Base-by-base conservation (phyloP, 148 eudicot species). In the Rhododendron henanense region DNA sequence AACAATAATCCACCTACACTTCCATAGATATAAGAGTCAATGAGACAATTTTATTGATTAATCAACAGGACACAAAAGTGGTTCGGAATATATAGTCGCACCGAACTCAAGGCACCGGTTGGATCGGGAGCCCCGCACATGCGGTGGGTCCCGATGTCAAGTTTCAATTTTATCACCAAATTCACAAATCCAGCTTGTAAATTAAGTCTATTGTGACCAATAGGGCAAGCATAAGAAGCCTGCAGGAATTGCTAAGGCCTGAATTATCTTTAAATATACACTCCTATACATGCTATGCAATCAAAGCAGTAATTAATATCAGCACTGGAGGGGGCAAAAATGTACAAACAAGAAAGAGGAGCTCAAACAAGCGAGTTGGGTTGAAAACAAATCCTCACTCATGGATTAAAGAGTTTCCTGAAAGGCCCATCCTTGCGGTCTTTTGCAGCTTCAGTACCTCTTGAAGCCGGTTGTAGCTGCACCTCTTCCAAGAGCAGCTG, bases 401-500 rank as follows among this genome's bases (percentile, higher is more conserved):
- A 96, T 3, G 97, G 88, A 86, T 91, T 95, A 78, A 96, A 96
- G 44, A 96, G 96, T 86, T 96, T 96, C 89, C 99, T 89, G 85
- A 96, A 92, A 21, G 99, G 93, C 13, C 99, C 99, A 81, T 95
- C 99, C 75, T 94, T 96, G 9, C 98, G 92, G 88, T 96, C 98
- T 86, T 94, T 95, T 31, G 96, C 97, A 47, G 99, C 96, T 90
- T 96, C 99, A 4, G 99, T 96, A 94, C 89, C 95, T 87, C 90
- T 94, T 94, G 88, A 96, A 95, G n/a, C 98, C 98, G 0, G 97
- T 96, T 39, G 98, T 94, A 28, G 98, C 97, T 4, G 98, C 98
- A 81, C 98, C 99, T 89, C 98, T 91, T 3, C 99, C 99, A 5
- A 96, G 94, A 5, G 99, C 99, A n/a, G 99, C 98, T 53, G 98